Base-by-base conservation (phyloP, 768 basidiomycete species). In the Tricholoma flavovirens region DNA sequence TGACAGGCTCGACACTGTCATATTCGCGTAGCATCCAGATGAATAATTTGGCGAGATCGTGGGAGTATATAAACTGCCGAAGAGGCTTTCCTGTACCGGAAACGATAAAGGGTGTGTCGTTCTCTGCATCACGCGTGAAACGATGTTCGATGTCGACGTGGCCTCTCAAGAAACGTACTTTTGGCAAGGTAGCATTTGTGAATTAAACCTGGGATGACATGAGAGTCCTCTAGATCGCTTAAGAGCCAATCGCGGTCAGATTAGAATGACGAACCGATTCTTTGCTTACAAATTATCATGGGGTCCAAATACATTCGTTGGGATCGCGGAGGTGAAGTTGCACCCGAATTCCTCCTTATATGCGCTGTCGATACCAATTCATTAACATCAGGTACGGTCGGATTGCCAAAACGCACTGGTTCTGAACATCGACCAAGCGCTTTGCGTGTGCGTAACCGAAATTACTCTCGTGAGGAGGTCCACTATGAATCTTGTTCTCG, bases 401-500 rank as follows among this genome's bases (percentile, higher is more conserved):
- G 24, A 32, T 26, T 5, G 11, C 43, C 19, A 17, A 59, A 8
- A 62, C 87, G 55, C 57, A 94, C 94, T 89, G 93, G 67, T 98
- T 98, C 67, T 93, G 89, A 1, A 97, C 85, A 67, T 98, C 96
- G 7, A 98, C 93, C 79, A 98, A 82, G 17, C 95, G 82, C 73
- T 98, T 98, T 40, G 93, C 94, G 64, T 98, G 88, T 1, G 96
- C 90, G 64, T 98, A 98, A 29, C 95, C 96, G 73, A 92, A 98
- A 79, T 98, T 98, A 63, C 90, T 93, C 56, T 86, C 78, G 67
- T 98, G 96, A 5, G 95, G 95, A 19, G 90, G 91, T 17, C 95
- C 95, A 33, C 80, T 78, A 71, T 98, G 96, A 56, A 98, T 87
- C 74, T 94, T 95, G 62, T 79, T 83, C 74, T 98, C 95, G 62